Percentiles rank a stretch among this genome's conserved stretches.
phyloP scores from a whole-genome alignment of 768 basidiomycete genomes.

The Nidula microcarpa region DNA sequence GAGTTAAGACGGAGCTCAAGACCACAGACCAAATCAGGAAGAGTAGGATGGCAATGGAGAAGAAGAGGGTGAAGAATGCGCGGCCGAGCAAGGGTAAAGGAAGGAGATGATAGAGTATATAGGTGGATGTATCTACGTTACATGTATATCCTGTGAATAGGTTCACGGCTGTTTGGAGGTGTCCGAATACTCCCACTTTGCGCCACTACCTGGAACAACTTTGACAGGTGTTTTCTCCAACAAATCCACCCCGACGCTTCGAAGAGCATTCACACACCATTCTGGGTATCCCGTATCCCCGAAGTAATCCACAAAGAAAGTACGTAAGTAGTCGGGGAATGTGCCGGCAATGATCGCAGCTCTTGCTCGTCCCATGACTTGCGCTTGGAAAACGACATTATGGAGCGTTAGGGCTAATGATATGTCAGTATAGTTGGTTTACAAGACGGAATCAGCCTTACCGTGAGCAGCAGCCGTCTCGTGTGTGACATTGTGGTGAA shows the following conservation, averaged over 20 bases:
- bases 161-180: constrained; percentile 2
- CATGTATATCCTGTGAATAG: constrained; percentile 5
- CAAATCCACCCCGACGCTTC: constrained; percentile 81
- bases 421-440: background rate
- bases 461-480: constrained; percentile 89
- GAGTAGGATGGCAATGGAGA: constrained; percentile 60
- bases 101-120: constrained; percentile 25
- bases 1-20: constrained; percentile 82
- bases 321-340: constrained; percentile 74
- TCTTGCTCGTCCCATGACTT: constrained; percentile 81
- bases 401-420: constrained; percentile 74
- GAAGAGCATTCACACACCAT: constrained; percentile 86
- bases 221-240: constrained; percentile 49
- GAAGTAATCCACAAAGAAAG: constrained; percentile 80
- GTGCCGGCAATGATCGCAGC: constrained; percentile 74
- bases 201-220: constrained; percentile 58
- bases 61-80: constrained; percentile 77
- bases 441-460: constrained; percentile 14
- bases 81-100: constrained; percentile 54
- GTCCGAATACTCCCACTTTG: constrained; percentile 80
- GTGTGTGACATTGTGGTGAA: constrained; percentile 73
- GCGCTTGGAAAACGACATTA: constrained; percentile 84
- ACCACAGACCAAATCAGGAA: constrained; percentile 86
- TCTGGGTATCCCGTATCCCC: constrained; percentile 75
- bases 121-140: too few relatives aligned